A percentile compares a stretch with the other conserved stretches of the same genome.
Conservation (phyloP, 2,329 filamentous ascomycete genomes). For the Alternaria alternata region DNA sequence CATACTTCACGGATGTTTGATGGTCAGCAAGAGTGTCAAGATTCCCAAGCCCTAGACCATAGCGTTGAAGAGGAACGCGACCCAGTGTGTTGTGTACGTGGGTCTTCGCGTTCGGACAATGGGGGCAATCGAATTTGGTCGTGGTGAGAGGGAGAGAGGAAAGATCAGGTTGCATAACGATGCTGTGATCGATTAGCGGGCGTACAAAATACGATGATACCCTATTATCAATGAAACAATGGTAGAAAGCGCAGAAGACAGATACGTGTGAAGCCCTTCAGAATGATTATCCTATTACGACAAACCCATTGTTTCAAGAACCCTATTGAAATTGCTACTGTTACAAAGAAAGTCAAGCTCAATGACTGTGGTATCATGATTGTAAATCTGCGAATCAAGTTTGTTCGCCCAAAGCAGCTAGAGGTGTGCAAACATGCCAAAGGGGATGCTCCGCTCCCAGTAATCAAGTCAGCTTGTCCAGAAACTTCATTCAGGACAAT, state of each 20-base stretch:
- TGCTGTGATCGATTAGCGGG: conserved; percentile 15
- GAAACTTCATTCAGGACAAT: neutral
- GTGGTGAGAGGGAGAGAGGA: neutral
- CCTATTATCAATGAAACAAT: conserved; percentile 12
- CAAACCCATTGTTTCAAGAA: neutral
- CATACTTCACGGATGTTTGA: conserved; percentile 86
- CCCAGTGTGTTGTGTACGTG: neutral
- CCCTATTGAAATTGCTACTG: neutral
- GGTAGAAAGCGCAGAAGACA: neutral
- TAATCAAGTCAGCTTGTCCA: neutral
- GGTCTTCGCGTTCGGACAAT: neutral
- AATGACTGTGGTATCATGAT: conserved; percentile 17
- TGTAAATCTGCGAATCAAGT: neutral
- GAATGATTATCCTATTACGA: neutral
- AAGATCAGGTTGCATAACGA: neutral
- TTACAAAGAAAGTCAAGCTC: conserved; percentile 9
- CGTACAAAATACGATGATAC: conserved; percentile 18
- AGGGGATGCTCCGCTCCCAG: neutral
- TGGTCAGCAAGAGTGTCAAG: conserved; percentile 94
- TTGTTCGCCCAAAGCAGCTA: neutral
- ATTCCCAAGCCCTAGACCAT: conserved; percentile 78
- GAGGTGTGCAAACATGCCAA: neutral
- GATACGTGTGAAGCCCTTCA: neutral
- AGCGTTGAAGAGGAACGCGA: neutral
- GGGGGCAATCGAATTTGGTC: neutral